Evolutionary conservation across 208 protist species (phyloP).

Genomic region (Strigomonas culicis): DNA sequence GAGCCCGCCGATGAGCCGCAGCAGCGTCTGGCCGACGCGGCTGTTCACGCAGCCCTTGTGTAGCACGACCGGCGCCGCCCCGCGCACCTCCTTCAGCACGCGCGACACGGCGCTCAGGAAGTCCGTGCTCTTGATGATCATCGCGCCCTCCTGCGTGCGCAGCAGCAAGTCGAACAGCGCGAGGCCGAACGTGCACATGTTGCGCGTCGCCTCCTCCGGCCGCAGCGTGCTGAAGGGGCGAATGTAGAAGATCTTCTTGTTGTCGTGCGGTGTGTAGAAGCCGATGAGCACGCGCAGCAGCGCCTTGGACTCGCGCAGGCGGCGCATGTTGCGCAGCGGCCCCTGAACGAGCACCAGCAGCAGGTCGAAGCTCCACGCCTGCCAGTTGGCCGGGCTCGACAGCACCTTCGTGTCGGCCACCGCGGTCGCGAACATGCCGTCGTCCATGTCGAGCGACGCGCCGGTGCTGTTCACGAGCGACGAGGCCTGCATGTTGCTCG

Average conservation of each 20-base stretch:
- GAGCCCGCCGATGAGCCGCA: constrained; percentile 75
- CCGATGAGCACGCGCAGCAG: constrained; percentile 58
- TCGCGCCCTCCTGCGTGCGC: constrained; percentile 56
- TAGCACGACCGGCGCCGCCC: constrained; percentile 44
- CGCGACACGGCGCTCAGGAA: constrained; percentile 39
- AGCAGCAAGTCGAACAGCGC: constrained; percentile 79
- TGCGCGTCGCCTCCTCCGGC: constrained; percentile 30
- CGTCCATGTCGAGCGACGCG: constrained; percentile 56
- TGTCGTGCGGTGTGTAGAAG: constrained; percentile 62
- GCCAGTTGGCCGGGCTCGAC: constrained; percentile 20
- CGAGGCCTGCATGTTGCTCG: constrained; percentile 19
- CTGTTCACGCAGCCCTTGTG: constrained; percentile 44
- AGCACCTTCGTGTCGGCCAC: constrained; percentile 62
- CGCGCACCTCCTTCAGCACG: constrained; percentile 70
- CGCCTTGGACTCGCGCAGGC: constrained; percentile 41
- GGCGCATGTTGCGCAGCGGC: constrained; percentile 41
- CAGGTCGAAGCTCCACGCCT: constrained; percentile 71
- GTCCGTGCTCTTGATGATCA: constrained; percentile 44
- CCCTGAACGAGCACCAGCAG: constrained; percentile 76
- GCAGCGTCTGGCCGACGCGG: constrained; percentile 60
- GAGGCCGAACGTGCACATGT: constrained; percentile 66
- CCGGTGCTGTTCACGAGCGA: constrained; percentile 26
- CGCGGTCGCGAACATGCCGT: constrained; percentile 43
- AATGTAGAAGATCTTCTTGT: constrained; percentile 32
- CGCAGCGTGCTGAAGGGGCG: constrained; percentile 52